Percentiles rank a stretch among this genome's conserved stretches.
Conservation (phyloP, 1,139 yeast genomes). For the Sugiyamaella paludigena region DNA sequence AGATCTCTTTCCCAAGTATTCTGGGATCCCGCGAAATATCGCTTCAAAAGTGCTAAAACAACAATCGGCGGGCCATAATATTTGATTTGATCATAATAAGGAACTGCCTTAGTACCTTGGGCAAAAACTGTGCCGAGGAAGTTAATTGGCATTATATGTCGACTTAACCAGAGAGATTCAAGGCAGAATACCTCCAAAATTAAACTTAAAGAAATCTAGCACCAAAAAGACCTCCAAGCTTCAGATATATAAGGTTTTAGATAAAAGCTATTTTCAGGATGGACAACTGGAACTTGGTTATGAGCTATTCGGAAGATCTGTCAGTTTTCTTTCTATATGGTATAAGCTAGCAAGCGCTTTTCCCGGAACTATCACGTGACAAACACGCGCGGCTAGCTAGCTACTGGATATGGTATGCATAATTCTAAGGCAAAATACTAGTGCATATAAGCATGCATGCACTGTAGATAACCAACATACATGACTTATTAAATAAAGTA, state of each 20-base stretch:
- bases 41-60: constrained; percentile 53
- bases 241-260: too few species aligned
- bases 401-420: too few species aligned
- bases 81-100: constrained; percentile 64
- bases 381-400: too few species aligned
- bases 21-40: constrained; percentile 69
- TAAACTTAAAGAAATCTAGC: not conserved
- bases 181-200: not conserved
- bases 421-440: too few species aligned
- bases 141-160: constrained; percentile 72
- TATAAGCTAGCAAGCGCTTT: too few species aligned
- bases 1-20: constrained; percentile 91
- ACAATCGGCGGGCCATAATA: constrained; percentile 52
- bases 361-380: too few species aligned
- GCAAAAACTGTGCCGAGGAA: constrained; percentile 60
- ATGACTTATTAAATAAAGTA: too few species aligned
- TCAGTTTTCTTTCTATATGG: too few species aligned
- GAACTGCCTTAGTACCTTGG: constrained; percentile 73
- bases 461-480: too few species aligned
- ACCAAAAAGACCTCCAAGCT: not conserved
- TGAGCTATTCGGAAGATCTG: not conserved
- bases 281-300: not conserved
- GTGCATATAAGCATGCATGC: too few species aligned
- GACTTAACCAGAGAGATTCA: not conserved
- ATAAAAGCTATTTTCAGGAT: too few species aligned